Evolutionary conservation across 73 alveolate species (phyloP).

Genomic region (Paramecium biaurelia): DNA sequence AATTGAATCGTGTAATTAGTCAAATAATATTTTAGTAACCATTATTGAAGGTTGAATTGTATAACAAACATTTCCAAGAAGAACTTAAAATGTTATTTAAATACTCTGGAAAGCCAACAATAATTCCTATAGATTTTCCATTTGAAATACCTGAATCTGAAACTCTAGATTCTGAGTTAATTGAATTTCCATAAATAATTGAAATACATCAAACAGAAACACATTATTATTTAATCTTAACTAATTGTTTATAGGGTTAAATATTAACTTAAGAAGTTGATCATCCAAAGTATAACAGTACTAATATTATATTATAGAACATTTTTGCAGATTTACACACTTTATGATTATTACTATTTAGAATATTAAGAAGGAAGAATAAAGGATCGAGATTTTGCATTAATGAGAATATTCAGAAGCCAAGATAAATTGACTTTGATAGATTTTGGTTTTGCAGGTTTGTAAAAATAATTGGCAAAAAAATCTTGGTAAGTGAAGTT

Average conservation of each 20-base stretch:
- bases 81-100: slow-evolving; percentile 53
- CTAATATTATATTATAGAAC: not conserved
- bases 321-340: not conserved
- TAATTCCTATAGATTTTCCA: slow-evolving; percentile 62
- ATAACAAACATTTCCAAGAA: not conserved
- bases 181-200: slow-evolving; percentile 17
- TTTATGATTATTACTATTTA: not conserved
- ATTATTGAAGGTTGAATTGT: not conserved
- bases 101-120: slow-evolving; percentile 43
- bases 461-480: not conserved
- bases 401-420: not conserved
- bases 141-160: not conserved
- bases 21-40: not conserved
- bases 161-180: not conserved
- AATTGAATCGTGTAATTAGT: slow-evolving; percentile 20
- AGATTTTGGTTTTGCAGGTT: slow-evolving; percentile 5
- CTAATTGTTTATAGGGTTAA: not conserved
- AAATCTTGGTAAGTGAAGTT: not conserved
- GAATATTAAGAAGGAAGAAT: not conserved
- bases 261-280: not conserved
- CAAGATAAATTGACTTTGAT: not conserved
- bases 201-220: not conserved
- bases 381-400: not conserved
- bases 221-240: not conserved
- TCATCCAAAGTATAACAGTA: not conserved